These are phyloP conservation scores for Tulasnella sp. DNA, from an alignment of 768 basidiomycete genomes.

Conservation along the genomic window DNA sequence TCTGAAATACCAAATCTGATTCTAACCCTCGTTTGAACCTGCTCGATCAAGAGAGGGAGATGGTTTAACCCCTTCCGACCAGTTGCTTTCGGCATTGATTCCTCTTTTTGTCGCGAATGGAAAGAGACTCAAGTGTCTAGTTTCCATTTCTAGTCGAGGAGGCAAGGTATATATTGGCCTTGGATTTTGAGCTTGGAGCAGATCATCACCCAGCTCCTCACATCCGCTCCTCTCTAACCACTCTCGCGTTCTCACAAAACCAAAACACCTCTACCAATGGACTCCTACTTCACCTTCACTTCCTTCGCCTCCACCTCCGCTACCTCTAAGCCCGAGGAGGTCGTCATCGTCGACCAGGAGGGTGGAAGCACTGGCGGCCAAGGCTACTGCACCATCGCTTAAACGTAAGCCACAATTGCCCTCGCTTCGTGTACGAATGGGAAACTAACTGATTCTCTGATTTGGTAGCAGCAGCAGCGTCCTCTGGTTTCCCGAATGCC, in stretches of 20 bases:
- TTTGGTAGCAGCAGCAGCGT: too few relatives aligned
- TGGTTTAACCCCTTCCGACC: too few relatives aligned
- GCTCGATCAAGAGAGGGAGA: too few relatives aligned
- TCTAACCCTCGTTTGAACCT: too few relatives aligned
- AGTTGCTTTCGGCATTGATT: too few relatives aligned
- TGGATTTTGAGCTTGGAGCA: background rate
- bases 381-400: constrained; percentile 1
- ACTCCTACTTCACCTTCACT: background rate
- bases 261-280: background rate
- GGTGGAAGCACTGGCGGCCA: background rate
- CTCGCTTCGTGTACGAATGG: too few relatives aligned
- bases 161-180: background rate
- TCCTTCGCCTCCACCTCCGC: background rate
- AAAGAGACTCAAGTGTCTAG: too few relatives aligned
- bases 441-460: too few relatives aligned
- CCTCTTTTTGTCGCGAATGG: too few relatives aligned
- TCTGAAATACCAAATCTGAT: too few relatives aligned
- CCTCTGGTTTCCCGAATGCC: too few relatives aligned
- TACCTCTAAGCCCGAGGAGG: background rate
- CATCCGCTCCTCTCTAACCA: background rate
- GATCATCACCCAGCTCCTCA: background rate
- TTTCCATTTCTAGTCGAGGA: too few relatives aligned
- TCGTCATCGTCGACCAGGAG: background rate
- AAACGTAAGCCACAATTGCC: background rate
- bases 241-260: background rate